Conservation (phyloP, 768 basidiomycete species). For the Boletales sp. region DNA sequence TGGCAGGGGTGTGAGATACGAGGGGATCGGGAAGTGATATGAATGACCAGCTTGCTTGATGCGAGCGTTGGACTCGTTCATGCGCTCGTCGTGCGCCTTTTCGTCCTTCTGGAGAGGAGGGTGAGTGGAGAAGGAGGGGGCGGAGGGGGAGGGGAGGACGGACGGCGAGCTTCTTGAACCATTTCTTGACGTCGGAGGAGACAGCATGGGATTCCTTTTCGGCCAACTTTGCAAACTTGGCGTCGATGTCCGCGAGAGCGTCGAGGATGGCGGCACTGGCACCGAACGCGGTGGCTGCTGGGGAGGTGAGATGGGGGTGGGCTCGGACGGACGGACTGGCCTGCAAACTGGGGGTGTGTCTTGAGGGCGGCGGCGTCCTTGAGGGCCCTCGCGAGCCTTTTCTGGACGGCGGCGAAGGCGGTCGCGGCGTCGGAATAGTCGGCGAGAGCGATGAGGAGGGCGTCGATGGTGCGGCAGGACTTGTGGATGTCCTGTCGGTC, state of each 20-base stretch:
- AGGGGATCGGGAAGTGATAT: background rate
- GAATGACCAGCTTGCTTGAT: constrained; percentile 71
- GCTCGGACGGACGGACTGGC: constrained; percentile 35
- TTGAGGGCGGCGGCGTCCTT: constrained; percentile 62
- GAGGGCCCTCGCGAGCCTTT: constrained; percentile 70
- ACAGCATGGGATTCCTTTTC: constrained; percentile 70
- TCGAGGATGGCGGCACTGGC: constrained; percentile 68
- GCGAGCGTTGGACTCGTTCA: constrained; percentile 61
- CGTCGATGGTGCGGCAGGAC: constrained; percentile 73
- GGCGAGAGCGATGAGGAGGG: constrained; percentile 59
- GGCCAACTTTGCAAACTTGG: constrained; percentile 69
- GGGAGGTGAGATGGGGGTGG: background rate
- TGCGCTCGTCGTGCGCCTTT: constrained; percentile 68
- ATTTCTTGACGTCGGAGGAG: constrained; percentile 71
- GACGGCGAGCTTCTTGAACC: constrained; percentile 82
- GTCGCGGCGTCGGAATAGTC: constrained; percentile 74
- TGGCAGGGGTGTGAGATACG: constrained; percentile 2
- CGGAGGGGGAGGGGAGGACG: constrained; percentile 19
- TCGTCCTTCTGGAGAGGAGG: constrained; percentile 64
- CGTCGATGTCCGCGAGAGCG: constrained; percentile 62
- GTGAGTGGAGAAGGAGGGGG: background rate
- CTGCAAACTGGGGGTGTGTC: constrained; percentile 57
- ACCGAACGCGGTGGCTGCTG: constrained; percentile 62
- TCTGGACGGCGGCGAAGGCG: constrained; percentile 62
- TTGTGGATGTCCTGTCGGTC: constrained; percentile 77